Conservation (phyloP, 75 land plant genomes). For the Pinus albicaulis region DNA sequence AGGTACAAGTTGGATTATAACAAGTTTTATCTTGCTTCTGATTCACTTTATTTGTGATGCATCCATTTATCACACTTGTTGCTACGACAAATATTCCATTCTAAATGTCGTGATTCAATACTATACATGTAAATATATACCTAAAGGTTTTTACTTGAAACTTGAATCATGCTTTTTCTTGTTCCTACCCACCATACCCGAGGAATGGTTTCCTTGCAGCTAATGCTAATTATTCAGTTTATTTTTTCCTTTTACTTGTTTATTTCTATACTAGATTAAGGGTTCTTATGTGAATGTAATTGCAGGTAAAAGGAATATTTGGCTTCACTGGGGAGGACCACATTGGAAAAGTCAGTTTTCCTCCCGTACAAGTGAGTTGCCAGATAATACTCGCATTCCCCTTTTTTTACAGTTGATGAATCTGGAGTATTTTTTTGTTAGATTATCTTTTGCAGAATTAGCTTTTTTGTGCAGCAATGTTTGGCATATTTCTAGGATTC, state of each 20-base stretch:
- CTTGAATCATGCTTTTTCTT: no score
- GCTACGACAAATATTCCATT: no score
- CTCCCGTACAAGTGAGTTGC: slow-evolving; percentile 79
- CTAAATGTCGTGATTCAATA: no score
- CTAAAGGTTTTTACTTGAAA: no score
- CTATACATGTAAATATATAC: no score
- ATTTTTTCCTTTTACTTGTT: background rate
- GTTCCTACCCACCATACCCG: no score
- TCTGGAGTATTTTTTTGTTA: background rate
- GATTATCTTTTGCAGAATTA: background rate
- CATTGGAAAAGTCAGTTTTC: slow-evolving; percentile 89
- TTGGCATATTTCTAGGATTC: background rate
- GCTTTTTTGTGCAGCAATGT: background rate
- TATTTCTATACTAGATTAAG: background rate
- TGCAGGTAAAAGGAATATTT: slow-evolving; percentile 91
- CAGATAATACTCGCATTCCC: background rate
- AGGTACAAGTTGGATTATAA: no score
- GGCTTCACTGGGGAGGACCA: slow-evolving; percentile 91
- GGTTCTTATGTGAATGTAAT: background rate
- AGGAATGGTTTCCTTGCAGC: no score
- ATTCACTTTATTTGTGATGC: no score
- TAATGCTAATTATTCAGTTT: no score
- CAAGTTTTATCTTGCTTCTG: no score
- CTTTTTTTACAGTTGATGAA: background rate
- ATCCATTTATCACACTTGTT: no score